Evolutionary conservation across 1,284 basidiomycete species (phyloP).

Genomic region (Microbotryum violaceum): DNA sequence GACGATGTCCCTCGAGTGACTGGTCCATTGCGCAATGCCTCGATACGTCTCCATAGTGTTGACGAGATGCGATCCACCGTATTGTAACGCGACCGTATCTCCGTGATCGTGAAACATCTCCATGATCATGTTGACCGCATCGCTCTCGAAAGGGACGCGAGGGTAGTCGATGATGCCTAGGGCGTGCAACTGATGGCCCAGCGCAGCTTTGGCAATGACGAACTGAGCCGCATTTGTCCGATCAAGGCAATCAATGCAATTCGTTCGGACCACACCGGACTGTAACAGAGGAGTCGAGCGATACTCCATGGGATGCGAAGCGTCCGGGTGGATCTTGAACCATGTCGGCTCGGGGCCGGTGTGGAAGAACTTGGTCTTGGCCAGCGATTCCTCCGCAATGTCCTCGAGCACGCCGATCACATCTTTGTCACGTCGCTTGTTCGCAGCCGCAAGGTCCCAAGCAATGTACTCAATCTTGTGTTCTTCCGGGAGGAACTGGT

Average conservation of each 20-base stretch:
- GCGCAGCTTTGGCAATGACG: slow-evolving; percentile 88
- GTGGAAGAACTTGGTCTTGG: slow-evolving; percentile 90
- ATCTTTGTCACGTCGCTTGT: slow-evolving; percentile 55
- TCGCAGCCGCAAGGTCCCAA: slow-evolving; percentile 70
- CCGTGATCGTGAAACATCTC: slow-evolving; percentile 90
- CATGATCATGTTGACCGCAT: slow-evolving; percentile 93
- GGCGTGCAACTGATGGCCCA: slow-evolving; percentile 93
- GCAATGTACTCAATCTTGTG: slow-evolving; percentile 86
- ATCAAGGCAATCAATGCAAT: slow-evolving; percentile 77
- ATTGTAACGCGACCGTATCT: slow-evolving; percentile 77
- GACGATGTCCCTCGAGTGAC: slow-evolving; percentile 93
- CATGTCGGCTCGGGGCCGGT: slow-evolving; percentile 42
- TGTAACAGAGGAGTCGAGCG: slow-evolving; percentile 53
- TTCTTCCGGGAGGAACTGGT: slow-evolving; percentile 81
- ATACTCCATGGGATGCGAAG: slow-evolving; percentile 20
- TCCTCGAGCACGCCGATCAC: slow-evolving; percentile 94
- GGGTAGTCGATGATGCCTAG: slow-evolving; percentile 80
- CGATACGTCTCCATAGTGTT: slow-evolving; percentile 96
- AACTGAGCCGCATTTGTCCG: slow-evolving; percentile 97
- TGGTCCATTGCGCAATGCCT: slow-evolving; percentile 93
- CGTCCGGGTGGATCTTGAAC: not conserved
- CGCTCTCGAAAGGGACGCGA: slow-evolving; percentile 83
- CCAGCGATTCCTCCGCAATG: slow-evolving; percentile 86
- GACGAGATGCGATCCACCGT: slow-evolving; percentile 91
- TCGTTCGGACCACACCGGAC: slow-evolving; percentile 69